These are phyloP conservation scores for Hemileccinum impolitum DNA, from an alignment of 768 basidiomycete species.

Conservation along the genomic window DNA sequence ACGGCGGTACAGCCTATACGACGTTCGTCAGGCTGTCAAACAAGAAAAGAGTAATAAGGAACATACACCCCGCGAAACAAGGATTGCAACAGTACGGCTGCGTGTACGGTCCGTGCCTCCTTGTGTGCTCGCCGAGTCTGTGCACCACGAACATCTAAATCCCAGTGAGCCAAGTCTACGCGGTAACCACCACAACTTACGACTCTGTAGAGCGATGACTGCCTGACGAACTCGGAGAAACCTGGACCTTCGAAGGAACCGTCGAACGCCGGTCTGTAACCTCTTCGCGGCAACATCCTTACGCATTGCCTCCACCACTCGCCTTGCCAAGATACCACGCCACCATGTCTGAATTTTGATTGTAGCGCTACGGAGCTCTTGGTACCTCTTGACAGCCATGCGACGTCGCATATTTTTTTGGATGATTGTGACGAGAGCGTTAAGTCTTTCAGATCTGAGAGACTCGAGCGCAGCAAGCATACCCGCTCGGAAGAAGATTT, in stretches of 20 bases:
- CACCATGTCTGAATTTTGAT: conserved; percentile 93
- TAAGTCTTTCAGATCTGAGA: conserved; percentile 82
- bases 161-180: conserved; percentile 4
- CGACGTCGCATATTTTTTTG: conserved; percentile 95
- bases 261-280: conserved; percentile 70
- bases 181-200: conserved; percentile 47
- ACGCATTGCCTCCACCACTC: conserved; percentile 66
- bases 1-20: conserved; percentile 51
- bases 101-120: conserved; percentile 53
- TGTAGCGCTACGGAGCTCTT: conserved; percentile 62
- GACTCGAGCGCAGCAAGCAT: conserved; percentile 97
- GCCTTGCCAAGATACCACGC: conserved; percentile 79
- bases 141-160: conserved; percentile 67
- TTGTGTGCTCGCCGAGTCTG: conserved; percentile 61
- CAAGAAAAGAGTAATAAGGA: conserved; percentile 16
- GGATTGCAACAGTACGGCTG: conserved; percentile 74
- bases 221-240: conserved; percentile 63
- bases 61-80: conserved; percentile 87
- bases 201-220: conserved; percentile 75
- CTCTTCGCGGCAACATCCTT: conserved; percentile 71
- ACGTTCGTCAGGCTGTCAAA: conserved; percentile 3
- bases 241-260: conserved; percentile 67
- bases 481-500: conserved; percentile 99
- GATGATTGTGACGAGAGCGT: conserved; percentile 88
- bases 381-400: conserved; percentile 81